Evolutionary conservation across 2,329 filamentous ascomycete species (phyloP), one percentile per base, ranked within the genome.

Genomic region (Drechslerella dactyloides): DNA sequence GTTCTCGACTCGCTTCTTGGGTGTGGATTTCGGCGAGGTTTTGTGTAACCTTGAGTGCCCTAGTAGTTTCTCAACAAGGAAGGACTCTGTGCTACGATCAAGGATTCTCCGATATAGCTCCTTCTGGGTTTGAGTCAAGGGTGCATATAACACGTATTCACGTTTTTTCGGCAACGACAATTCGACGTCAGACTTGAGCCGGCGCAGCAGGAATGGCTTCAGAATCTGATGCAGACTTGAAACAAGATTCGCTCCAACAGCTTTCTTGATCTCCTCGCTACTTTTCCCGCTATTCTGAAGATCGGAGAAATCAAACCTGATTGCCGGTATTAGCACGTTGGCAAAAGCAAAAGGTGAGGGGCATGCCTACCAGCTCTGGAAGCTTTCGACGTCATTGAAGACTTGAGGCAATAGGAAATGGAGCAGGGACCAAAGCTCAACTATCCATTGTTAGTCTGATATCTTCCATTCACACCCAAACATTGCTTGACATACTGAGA

Each of bases 61-160:
- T 1, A 76, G 55, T 0, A 77, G 46, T 42, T 77, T 74, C 42
- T 74, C 57, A 10, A 76, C 56, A 21, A 75, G 37, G 66, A 76
- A 68, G 56, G 77, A 59, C 74, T 76, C 42, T 69, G 90, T 88
- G 76, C 93, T 96, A 58, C 89, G 87, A 75, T 96, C 91, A 0
- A 97, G 81, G 69, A 93, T 96, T 15, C 89, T 85, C 27, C 93
- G 85, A 78, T 99, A 99, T 0, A 99, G 81, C 64, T 97, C 93
- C 1, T 92, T 91, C 78, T 99, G 94, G 75, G 94, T 91, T 23
- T 87, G 85, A 0, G 92, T 96, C 80, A 99, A 87, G 0, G 94
- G 94, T 0, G 94, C 94, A 76, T 94, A 97, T 0, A 99, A 82
- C 1, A 99, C 90, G 75, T 99, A 99, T 79, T 99, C 94, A 27